These are phyloP conservation scores for Zelopaecilomyces penicillatus DNA, from an alignment of 2,329 filamentous ascomycete genomes.

Conservation along the genomic window DNA sequence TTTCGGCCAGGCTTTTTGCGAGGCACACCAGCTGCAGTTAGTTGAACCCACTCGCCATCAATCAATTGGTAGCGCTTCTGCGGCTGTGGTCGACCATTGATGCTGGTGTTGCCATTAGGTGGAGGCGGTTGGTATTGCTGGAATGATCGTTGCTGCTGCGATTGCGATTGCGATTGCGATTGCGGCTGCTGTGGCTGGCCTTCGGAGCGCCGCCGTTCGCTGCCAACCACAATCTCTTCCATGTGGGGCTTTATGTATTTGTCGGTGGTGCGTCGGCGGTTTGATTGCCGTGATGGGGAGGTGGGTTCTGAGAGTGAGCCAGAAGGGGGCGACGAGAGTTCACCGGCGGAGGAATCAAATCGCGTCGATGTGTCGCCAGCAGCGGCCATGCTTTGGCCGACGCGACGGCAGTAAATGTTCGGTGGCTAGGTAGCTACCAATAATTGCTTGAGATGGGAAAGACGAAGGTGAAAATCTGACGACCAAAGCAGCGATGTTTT, in stretches of 20 bases:
- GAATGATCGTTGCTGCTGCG: conserved; percentile 17
- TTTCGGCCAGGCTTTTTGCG: conserved; percentile 59
- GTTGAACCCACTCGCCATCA: conserved; percentile 35
- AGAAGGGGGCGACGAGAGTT: conserved; percentile 44
- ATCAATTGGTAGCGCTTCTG: conserved; percentile 25
- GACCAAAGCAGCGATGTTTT: no score
- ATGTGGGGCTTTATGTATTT: conserved; percentile 25
- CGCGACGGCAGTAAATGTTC: not conserved
- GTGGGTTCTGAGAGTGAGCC: conserved; percentile 41
- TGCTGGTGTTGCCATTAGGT: conserved; percentile 22
- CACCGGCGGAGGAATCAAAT: conserved; percentile 39
- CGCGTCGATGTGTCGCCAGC: conserved; percentile 27
- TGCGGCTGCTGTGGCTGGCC: conserved; percentile 11
- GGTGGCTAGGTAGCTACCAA: not conserved
- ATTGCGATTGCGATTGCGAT: conserved; percentile 1
- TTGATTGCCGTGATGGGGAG: conserved; percentile 33
- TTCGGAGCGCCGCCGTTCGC: conserved; percentile 19
- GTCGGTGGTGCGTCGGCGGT: conserved; percentile 17
- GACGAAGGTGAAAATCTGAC: no score
- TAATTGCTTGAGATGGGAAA: no score
- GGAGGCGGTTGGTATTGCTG: conserved; percentile 18
- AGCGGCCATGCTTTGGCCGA: conserved; percentile 17
- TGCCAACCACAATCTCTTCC: conserved; percentile 43
- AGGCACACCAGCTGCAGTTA: conserved; percentile 50
- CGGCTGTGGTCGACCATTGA: conserved; percentile 11